A percentile compares a stretch with the other conserved stretches of the same genome.
Evolutionary conservation across 2,329 filamentous ascomycete species (phyloP).

Genomic region (Leptographium radiaticola): DNA sequence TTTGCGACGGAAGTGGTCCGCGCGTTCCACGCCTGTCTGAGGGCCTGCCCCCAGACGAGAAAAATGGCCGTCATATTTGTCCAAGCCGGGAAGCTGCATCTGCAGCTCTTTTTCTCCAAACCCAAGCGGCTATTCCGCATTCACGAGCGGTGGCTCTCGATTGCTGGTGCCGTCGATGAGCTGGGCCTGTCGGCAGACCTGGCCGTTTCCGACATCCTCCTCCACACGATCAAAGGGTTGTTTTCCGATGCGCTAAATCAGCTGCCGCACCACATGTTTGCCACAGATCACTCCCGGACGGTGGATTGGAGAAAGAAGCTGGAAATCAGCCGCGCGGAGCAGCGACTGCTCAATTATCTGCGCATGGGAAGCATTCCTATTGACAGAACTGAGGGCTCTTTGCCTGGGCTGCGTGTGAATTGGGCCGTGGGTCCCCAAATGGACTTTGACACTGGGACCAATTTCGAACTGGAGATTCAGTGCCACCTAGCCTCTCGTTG

Average conservation of each 20-base stretch:
- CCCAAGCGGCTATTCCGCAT: constrained; percentile 1
- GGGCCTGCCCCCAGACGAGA: constrained; percentile 4
- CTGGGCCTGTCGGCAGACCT: constrained; percentile 5
- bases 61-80: constrained; percentile 7
- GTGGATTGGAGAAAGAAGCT: background rate
- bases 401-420: background rate
- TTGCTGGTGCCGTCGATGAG: constrained; percentile 1
- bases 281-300: background rate
- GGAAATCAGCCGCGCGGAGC: background rate
- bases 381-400: background rate
- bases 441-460: no score
- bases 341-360: background rate
- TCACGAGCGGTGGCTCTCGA: constrained; percentile 8
- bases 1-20: constrained; percentile 1
- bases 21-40: constrained; percentile 8
- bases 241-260: constrained; percentile 8
- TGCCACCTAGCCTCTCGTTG: background rate
- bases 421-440: background rate
- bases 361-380: background rate
- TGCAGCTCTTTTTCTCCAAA: constrained; percentile 4
- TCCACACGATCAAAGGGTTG: constrained; percentile 6
- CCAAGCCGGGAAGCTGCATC: constrained; percentile 7
- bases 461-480: background rate
- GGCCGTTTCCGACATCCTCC: background rate
- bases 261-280: constrained; percentile 3